Evolutionary conservation across 176 grass and related monocot genomes (phyloP).

Genomic region (Zizania latifolia): DNA sequence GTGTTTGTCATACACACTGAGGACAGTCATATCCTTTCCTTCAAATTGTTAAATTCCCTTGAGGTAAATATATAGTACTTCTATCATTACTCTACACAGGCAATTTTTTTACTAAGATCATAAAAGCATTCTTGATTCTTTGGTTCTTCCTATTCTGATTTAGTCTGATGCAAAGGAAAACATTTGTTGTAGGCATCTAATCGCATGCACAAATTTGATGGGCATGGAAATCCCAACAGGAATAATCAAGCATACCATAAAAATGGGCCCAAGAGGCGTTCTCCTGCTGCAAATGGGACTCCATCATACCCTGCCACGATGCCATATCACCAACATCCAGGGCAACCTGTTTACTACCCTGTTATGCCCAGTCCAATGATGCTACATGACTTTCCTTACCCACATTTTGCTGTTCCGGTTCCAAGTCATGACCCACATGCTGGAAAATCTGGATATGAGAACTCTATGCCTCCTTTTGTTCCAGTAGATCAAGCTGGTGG

Average conservation of each 20-base stretch:
- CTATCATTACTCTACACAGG: not conserved
- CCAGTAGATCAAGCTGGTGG: constrained; percentile 45
- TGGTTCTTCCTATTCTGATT: constrained; percentile 1
- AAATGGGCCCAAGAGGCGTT: constrained; percentile 55
- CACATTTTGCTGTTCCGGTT: constrained; percentile 35
- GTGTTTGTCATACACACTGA: not conserved
- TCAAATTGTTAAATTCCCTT: not conserved
- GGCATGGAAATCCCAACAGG: constrained; percentile 48
- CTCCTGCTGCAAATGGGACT: constrained; percentile 42
- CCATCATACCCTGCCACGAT: constrained; percentile 50
- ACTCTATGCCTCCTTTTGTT: constrained; percentile 32
- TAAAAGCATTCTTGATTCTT: no score
- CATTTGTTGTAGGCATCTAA: constrained; percentile 32
- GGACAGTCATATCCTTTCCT: not conserved
- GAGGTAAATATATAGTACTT: not conserved
- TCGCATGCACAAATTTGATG: constrained; percentile 51
- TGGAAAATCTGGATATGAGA: constrained; percentile 53
- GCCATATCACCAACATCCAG: constrained; percentile 57
- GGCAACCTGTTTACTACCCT: constrained; percentile 60
- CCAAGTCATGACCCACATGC: constrained; percentile 37
- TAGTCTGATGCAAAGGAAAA: not conserved
- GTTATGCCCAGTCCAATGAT: constrained; percentile 50
- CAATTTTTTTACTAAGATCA: not conserved
- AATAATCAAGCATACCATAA: constrained; percentile 48
- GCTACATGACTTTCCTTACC: constrained; percentile 59